A percentile compares a stretch with the other conserved stretches of the same genome.
Evolutionary conservation across 371 early-diverging fungal genomes (phyloP).

Genomic region (Mucor circinelloides): DNA sequence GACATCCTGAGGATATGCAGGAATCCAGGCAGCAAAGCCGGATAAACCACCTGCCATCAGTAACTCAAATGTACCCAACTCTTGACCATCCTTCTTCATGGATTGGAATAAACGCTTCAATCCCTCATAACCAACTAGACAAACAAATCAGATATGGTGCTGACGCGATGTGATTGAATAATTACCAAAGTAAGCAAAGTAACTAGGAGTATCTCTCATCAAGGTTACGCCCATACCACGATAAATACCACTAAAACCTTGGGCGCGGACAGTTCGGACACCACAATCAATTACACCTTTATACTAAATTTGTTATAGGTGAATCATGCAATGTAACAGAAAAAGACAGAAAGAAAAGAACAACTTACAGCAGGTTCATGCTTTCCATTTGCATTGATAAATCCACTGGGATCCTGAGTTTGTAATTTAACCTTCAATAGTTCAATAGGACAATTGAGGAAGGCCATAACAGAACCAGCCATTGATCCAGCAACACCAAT

Average conservation of each 20-base stretch:
- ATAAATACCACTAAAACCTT: constrained; percentile 75
- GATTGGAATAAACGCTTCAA: constrained; percentile 58
- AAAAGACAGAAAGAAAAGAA: not conserved
- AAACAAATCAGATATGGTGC: not conserved
- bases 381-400: constrained; percentile 37
- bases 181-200: constrained; percentile 80
- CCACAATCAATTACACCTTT: constrained; percentile 78
- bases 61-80: constrained; percentile 59
- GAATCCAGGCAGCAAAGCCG: constrained; percentile 84
- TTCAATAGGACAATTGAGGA: constrained; percentile 85
- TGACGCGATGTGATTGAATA: not conserved
- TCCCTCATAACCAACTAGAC: constrained; percentile 65
- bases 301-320: constrained; percentile 42
- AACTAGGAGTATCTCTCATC: constrained; percentile 81
- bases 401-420: constrained; percentile 60
- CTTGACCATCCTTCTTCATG: constrained; percentile 44
- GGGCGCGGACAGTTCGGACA: constrained; percentile 64
- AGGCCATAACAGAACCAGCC: constrained; percentile 82
- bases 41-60: constrained; percentile 83
- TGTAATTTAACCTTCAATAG: constrained; percentile 85
- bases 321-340: not conserved
- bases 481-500: constrained; percentile 75
- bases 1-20: constrained; percentile 89
- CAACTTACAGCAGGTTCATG: constrained; percentile 51
- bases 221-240: constrained; percentile 80